Evolutionary conservation across 2,329 filamentous ascomycete genomes (phyloP).

Genomic region (Xylariaceae sp.): DNA sequence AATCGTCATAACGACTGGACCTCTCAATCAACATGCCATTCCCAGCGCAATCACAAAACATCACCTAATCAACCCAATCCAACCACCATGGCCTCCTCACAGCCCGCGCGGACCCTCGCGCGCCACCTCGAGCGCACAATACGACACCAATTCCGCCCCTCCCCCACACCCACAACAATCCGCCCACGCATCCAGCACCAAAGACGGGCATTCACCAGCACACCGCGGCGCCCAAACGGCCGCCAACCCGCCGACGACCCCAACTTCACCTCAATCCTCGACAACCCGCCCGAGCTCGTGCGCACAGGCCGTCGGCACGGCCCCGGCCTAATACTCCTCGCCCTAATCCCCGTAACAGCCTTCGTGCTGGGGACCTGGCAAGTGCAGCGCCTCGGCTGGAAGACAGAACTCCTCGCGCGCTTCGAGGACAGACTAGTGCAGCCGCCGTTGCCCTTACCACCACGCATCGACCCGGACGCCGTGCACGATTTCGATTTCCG

Average conservation of each 20-base stretch:
- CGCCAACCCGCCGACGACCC: conserved; percentile 62
- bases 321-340: conserved; percentile 73
- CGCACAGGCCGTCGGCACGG: conserved; percentile 69
- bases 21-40: neutral
- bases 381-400: conserved; percentile 87
- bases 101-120: conserved; percentile 24
- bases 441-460: conserved; percentile 78
- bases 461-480: conserved; percentile 72
- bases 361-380: conserved; percentile 93
- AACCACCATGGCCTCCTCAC: conserved; percentile 25
- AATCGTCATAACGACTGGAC: neutral
- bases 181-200: conserved; percentile 9
- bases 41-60: neutral
- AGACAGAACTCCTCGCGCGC: conserved; percentile 83
- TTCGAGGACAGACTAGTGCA: conserved; percentile 88
- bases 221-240: conserved; percentile 32
- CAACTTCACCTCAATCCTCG: conserved; percentile 77
- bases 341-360: conserved; percentile 84
- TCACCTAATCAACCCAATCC: neutral
- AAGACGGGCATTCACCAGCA: conserved; percentile 28
- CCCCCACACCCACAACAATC: conserved; percentile 16
- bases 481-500: conserved; percentile 89
- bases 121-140: conserved; percentile 26
- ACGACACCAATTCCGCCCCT: conserved; percentile 20
- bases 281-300: conserved; percentile 77